Evolutionary conservation across 78 protist genomes (phyloP).

Genomic region (Dictyostelium intermedium): DNA sequence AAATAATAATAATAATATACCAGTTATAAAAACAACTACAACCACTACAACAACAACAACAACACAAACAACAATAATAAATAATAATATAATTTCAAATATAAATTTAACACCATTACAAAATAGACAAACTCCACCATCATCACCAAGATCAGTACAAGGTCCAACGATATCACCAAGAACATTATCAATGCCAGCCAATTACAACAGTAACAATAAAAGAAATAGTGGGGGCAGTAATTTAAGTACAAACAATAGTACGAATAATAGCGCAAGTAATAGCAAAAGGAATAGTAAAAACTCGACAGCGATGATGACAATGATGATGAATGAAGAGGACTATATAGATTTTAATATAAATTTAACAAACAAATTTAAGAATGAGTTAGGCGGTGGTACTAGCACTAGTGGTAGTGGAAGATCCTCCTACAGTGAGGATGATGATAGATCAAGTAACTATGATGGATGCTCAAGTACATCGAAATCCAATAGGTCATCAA

Average conservation of each 20-base stretch:
- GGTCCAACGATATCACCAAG: background rate
- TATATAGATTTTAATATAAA: background rate
- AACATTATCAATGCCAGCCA: background rate
- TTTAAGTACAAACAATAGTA: background rate
- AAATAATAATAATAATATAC: background rate
- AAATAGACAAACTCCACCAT: background rate
- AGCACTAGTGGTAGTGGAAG: background rate
- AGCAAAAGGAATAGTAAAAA: background rate
- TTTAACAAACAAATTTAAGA: conserved; percentile 8
- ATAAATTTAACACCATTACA: background rate
- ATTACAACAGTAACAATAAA: no score
- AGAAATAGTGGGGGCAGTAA: background rate
- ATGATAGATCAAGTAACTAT: background rate
- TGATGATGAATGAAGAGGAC: background rate
- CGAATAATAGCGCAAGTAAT: background rate
- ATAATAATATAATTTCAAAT: background rate
- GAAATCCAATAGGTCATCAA: background rate
- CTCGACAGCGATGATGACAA: background rate
- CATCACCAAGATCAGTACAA: background rate
- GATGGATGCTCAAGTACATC: background rate
- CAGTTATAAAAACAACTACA: background rate
- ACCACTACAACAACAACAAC: background rate
- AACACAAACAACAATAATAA: background rate
- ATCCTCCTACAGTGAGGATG: background rate
- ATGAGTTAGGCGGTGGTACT: background rate